phyloP scores from a whole-genome alignment of 768 basidiomycete genomes.

The Solioccasus polychromus region DNA sequence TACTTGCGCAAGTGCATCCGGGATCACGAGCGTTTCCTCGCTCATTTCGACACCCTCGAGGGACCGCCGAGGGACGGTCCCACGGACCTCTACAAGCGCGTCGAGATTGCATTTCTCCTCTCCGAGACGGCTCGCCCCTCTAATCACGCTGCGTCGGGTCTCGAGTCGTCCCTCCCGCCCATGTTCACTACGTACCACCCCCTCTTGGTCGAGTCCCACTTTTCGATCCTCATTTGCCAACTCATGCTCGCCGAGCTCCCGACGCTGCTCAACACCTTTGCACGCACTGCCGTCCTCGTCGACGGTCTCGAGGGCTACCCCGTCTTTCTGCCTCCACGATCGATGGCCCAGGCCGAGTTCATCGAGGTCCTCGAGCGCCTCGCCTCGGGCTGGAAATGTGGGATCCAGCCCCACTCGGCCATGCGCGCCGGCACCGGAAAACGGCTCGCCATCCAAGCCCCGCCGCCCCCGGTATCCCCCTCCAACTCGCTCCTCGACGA shows the following conservation, averaged over 20 bases:
- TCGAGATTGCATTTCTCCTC: conserved; percentile 66
- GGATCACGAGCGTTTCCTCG: conserved; percentile 81
- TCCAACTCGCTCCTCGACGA: conserved; percentile 22
- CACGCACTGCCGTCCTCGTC: conserved; percentile 62
- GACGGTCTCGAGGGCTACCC: conserved; percentile 88
- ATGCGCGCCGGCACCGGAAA: conserved; percentile 19
- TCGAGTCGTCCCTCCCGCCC: conserved; percentile 39
- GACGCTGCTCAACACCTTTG: conserved; percentile 59
- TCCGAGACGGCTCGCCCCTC: conserved; percentile 69
- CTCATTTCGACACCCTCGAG: conserved; percentile 79
- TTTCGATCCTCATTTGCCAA: conserved; percentile 69
- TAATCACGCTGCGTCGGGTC: conserved; percentile 37
- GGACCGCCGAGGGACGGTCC: conserved; percentile 25
- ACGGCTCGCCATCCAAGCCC: conserved; percentile 42
- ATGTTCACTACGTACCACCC: conserved; percentile 89
- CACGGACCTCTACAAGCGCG: conserved; percentile 46
- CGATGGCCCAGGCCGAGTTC: conserved; percentile 89
- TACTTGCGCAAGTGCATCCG: conserved; percentile 73
- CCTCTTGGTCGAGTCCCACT: conserved; percentile 83
- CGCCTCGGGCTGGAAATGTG: conserved; percentile 70
- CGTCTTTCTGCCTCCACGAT: conserved; percentile 80
- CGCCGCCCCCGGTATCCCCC: conserved; percentile 28
- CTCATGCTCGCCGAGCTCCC: conserved; percentile 78
- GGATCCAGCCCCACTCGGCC: conserved; percentile 56
- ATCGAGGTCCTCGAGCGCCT: conserved; percentile 82